phyloP scores from a whole-genome alignment of 805 yeast genomes.

The Yarrowia sp. region DNA sequence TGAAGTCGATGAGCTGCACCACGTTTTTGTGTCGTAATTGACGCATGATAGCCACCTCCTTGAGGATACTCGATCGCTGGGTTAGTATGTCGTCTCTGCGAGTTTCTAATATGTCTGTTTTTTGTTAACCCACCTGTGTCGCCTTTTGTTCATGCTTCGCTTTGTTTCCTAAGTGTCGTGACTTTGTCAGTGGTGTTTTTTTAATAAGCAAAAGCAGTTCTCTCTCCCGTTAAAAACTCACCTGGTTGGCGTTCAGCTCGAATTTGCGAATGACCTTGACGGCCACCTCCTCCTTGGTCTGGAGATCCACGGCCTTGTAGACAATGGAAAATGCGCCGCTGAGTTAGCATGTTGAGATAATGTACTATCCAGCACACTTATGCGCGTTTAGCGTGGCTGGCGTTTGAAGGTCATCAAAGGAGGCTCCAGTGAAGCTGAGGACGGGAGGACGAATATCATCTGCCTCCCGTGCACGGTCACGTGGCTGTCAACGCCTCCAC shows the following conservation, averaged over 20 bases:
- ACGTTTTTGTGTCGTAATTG: slow-evolving; percentile 61
- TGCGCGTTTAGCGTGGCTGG: slow-evolving; percentile 1
- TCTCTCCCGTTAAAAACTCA: slow-evolving; percentile 31
- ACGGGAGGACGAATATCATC: no score
- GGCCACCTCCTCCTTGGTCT: slow-evolving; percentile 54
- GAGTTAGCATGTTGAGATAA: slow-evolving; percentile 9
- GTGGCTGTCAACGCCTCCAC: background rate
- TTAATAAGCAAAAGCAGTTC: background rate
- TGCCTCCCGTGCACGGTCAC: no score
- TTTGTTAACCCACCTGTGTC: slow-evolving; percentile 3
- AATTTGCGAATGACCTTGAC: slow-evolving; percentile 70
- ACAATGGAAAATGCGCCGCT: slow-evolving; percentile 87
- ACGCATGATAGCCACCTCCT: slow-evolving; percentile 73
- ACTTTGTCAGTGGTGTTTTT: slow-evolving; percentile 2
- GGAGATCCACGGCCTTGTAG: slow-evolving; percentile 60
- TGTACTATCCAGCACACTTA: background rate
- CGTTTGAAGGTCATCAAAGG: no score
- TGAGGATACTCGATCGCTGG: slow-evolving; percentile 53
- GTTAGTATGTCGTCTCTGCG: background rate
- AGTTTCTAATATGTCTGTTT: background rate
- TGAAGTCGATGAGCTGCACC: slow-evolving; percentile 52
- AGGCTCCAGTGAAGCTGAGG: no score
- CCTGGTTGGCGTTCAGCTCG: slow-evolving; percentile 43
- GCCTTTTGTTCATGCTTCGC: slow-evolving; percentile 8
- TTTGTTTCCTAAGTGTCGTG: slow-evolving; percentile 9